Base-by-base conservation (phyloP, 2,329 filamentous ascomycete species). In the Ilyonectria destructans region DNA sequence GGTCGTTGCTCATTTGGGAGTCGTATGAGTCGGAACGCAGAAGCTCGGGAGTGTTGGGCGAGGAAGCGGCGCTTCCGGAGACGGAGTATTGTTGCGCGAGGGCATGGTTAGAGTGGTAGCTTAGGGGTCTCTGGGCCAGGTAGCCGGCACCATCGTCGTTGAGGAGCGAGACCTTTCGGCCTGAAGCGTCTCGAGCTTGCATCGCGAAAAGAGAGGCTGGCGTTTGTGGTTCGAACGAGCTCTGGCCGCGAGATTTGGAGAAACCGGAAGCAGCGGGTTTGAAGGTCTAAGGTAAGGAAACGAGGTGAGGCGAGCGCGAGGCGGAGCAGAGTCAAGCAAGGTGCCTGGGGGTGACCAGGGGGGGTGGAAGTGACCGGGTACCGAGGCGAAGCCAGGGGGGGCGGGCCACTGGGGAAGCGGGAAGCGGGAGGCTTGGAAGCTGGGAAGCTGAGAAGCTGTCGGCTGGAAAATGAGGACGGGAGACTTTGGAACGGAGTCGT, bases 1-100 rank as follows among this genome's bases (percentile, higher is more conserved):
- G 84, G 62, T 88, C 88, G 74, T 82, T 84, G 77, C 86, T 88
- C 71, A 83, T 83, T 69, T 88, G 86, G 12, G 89, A 91, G 75
- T 91, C 89, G 77, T 88, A 90, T 1, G 89, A 91, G 72, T 89
- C 82, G 59, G 88, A 89, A 49, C 89, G 87, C 57, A 87, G 79
- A n/a, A 91, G 84, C 73, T 87, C 86, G 33, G 89, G 89, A 1
- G 87, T 88, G 71, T 84, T 83, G 56, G 86, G 83, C 21, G 85
- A 85, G 4, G 84, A 84, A 3, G 86, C 86, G 60, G 68, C 75
- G 69, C 81, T 83, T 59, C 83, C 78, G 17, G 81, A 74, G 29
- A 79, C 75, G 65, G 80, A 75, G 72, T 82, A 83, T 17, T 79
- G 74, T 52, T 76, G 79, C 31, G 75, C 72, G 54, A 78, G 67